These are phyloP conservation scores for Erysimum cheiranthoides DNA, from an alignment of 345 rosid species.

Conservation along the genomic window DNA sequence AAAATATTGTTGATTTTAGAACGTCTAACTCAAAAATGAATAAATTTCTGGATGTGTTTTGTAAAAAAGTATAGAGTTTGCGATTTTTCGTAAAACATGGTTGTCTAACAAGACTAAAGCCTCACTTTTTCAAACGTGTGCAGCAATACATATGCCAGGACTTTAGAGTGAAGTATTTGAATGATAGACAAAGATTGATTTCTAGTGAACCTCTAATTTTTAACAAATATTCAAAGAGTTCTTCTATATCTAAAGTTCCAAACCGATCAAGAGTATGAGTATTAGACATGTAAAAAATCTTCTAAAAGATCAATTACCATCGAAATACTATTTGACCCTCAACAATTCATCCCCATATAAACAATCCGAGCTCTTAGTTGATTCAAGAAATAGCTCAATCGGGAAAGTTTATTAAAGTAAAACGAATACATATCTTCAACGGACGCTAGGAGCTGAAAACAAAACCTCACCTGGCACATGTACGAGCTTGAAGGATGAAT, in stretches of 20 bases:
- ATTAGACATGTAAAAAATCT: not conserved
- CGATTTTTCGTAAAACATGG: no score
- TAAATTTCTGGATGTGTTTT: no score
- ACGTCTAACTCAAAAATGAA: no score
- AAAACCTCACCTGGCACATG: not conserved
- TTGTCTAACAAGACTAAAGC: no score
- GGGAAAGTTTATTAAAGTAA: not conserved
- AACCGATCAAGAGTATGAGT: no score
- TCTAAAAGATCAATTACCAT: not conserved
- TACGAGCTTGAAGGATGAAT: conserved; percentile 1
- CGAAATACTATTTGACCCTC: conserved; percentile 4
- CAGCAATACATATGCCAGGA: no score
- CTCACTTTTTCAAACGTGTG: no score
- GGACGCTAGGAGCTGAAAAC: not conserved
- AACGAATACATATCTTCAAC: not conserved
- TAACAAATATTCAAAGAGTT: not conserved
- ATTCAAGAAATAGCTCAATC: not conserved
- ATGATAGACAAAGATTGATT: not conserved
- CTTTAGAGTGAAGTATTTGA: no score
- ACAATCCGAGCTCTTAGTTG: not conserved
- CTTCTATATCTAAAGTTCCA: no score
- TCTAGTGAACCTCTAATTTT: not conserved
- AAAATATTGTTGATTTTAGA: no score
- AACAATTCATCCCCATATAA: not conserved
- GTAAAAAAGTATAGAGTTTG: no score